Evolutionary conservation across 139 green algal species (phyloP), one percentile per base, ranked within the genome.

Genomic region (Asterochloris erici): DNA sequence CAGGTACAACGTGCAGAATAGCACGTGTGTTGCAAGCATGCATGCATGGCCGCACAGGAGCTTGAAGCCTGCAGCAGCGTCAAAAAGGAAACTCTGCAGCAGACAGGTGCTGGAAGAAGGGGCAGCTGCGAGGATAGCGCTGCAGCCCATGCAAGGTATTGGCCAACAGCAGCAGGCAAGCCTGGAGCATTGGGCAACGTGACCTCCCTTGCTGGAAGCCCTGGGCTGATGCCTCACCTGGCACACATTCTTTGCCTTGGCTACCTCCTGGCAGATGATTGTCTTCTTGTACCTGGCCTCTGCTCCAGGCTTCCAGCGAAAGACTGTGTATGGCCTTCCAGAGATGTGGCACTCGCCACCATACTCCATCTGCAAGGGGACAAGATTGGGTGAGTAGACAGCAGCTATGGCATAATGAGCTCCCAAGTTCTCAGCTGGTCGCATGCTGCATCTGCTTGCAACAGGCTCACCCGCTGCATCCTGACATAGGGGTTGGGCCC

Each of bases 211-310:
- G 38, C 38, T 54, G 2, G 14, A 77, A 79, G 29, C 29, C 63
- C 70, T 28, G 17, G 24, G 1, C 21, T 27, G 9, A 12, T 47
- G 70, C 24, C 85, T 19, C 63, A 95, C 90, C 91, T 98, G 94
- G 89, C 97, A 99, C 17, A 99, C 97, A 81, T 99, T 98, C 87
- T 99, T 99, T 23, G 94, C 93, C 84, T 98, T 98, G 38, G 96
- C 94, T n/a, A 98, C 96, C 82, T 98, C 96, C 83, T 98, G 95
- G 85, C 97, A 99, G 79, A 99, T 95, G 83, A 98, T 97, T 24
- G 97, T 99, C 86, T 98, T 98, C 90, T 99, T 99, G 90, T 97
- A 98, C 73, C 91, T 89, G 10, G 95, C 95, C 38, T 98, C 94
- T 66, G 85, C 94, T 63, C 95, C 95, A 13, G 95, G 95, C 2